These are phyloP conservation scores for Fusarium siculi DNA, from an alignment of 2,329 filamentous ascomycete genomes.

Conservation along the genomic window DNA sequence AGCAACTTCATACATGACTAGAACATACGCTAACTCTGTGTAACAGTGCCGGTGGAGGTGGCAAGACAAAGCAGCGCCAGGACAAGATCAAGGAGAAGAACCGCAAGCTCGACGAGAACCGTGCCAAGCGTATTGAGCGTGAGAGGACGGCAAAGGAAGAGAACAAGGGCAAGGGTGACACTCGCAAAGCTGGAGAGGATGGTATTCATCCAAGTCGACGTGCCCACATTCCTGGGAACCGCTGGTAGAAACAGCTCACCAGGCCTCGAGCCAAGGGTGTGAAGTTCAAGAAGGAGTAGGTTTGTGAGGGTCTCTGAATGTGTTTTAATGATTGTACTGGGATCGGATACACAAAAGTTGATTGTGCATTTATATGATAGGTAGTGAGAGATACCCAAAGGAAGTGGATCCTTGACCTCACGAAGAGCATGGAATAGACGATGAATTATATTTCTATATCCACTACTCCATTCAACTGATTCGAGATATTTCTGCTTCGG, in stretches of 20 bases:
- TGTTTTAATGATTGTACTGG: constrained; percentile 18
- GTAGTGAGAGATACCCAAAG: constrained; percentile 46
- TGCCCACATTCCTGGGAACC: constrained; percentile 44
- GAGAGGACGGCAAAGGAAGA: constrained; percentile 55
- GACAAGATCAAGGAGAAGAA: constrained; percentile 89
- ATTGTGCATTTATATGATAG: constrained; percentile 27
- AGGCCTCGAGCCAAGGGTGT: background rate
- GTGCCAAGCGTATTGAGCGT: constrained; percentile 59
- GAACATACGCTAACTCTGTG: constrained; percentile 12
- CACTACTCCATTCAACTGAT: background rate
- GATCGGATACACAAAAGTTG: constrained; percentile 38
- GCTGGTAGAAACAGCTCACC: constrained; percentile 9
- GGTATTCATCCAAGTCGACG: constrained; percentile 65
- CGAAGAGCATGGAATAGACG: background rate
- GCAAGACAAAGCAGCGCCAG: constrained; percentile 76
- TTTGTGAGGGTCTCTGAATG: background rate
- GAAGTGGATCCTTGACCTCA: constrained; percentile 43
- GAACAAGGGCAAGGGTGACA: constrained; percentile 35
- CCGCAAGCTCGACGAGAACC: constrained; percentile 78
- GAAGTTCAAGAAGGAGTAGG: background rate
- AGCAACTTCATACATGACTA: background rate
- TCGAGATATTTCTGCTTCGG: background rate
- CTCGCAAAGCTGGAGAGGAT: constrained; percentile 44
- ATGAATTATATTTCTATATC: background rate
- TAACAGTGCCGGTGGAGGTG: constrained; percentile 83